Evolutionary conservation across 2,329 filamentous ascomycete genomes (phyloP), one percentile per base, ranked within the genome.

Genomic region (Beauveria sp.): DNA sequence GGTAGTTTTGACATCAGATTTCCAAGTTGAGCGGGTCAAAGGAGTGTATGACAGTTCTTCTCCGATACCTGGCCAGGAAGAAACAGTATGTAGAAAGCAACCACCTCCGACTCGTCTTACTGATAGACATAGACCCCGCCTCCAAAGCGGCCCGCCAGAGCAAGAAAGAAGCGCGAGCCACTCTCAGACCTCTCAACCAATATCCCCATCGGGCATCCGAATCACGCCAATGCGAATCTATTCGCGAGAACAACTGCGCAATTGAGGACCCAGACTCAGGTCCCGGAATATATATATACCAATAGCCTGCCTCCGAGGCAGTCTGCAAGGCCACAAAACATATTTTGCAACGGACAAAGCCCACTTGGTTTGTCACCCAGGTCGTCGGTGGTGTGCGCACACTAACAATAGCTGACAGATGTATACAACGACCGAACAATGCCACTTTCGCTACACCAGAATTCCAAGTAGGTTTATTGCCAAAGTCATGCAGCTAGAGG

Each of bases 11-110:
- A 78, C 80, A 40, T 68, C 76, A 2, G 74, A 79, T 41, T 76
- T 84, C 20, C 73, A 80, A 50, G 70, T 84, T 12, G 76, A 81
- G 67, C 77, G 79, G 56, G 71, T 76, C 30, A 79, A 84, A 61
- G 79, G 84, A 63, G 83, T 88, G 41, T 88, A 87, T 50, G 84
- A 84, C 44, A 79, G 77, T 46, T 81, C 83, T 18, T 86, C 84
- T 0, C 73, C 74, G 67, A 76, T 64, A 41, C 70, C 71, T 40
- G 73, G 70, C 20, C 70, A 74, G 61, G 72, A 73, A 55, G 72
- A 73, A 59, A 68, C 78, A 44, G 84, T 86, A 70, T 67, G 78
- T 69, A 30, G 18, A 30, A 2, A 9, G 0, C 12, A 3, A 18
- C 9, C 14, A 2, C 26, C 20, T 37, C 8, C 6, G 24, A 24